Evolutionary conservation across 345 rosid species (phyloP).

Genomic region (Populus tremula): DNA sequence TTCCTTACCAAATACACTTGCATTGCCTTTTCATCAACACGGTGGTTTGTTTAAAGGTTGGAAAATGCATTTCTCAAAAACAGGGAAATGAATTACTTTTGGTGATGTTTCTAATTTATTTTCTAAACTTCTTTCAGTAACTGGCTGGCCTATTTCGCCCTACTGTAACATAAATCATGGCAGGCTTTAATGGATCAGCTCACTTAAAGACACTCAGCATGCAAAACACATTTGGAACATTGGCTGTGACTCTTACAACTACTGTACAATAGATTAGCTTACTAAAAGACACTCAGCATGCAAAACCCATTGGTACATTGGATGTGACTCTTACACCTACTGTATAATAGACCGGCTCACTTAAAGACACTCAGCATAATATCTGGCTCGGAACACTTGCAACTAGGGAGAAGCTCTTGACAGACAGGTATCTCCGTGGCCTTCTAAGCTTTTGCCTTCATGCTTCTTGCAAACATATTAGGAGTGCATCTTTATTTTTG

Average conservation of each 20-base stretch:
- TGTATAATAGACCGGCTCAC: constrained; percentile 41
- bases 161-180: constrained; percentile 97
- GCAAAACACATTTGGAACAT: constrained; percentile 92
- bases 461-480: not conserved
- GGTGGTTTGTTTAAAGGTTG: not conserved
- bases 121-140: constrained; percentile 38
- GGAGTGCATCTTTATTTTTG: not conserved
- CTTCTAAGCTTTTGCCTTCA: not conserved
- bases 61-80: not conserved
- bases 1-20: not conserved
- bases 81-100: not conserved
- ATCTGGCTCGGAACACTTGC: constrained; percentile 91
- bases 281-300: constrained; percentile 58
- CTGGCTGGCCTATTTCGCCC: constrained; percentile 96
- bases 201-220: constrained; percentile 82
- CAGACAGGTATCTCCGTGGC: constrained; percentile 58
- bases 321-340: constrained; percentile 86
- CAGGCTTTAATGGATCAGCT: constrained; percentile 95
- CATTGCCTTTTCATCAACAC: not conserved
- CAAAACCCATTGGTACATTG: constrained; percentile 89
- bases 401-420: constrained; percentile 79
- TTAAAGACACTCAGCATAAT: constrained; percentile 59
- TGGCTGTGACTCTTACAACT: constrained; percentile 84
- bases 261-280: constrained; percentile 52
- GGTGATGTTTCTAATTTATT: constrained; percentile 8